A percentile compares a stretch with the other conserved stretches of the same genome.
Evolutionary conservation across 179 eudicot genomes (phyloP).

Genomic region (Gypsophila paniculata): DNA sequence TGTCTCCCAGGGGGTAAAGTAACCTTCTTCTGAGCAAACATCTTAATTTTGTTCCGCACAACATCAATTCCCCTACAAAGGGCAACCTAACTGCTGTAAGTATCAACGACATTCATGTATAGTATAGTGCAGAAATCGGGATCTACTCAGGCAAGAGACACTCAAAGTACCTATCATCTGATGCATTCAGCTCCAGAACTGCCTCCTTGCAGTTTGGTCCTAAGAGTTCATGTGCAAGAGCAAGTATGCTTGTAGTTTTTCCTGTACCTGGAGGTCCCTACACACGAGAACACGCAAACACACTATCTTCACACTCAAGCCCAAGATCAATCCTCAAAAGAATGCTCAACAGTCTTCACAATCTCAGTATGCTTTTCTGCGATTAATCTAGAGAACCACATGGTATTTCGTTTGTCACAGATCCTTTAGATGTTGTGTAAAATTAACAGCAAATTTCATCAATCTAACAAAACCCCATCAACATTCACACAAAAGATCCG

Average conservation of each 20-base stretch:
- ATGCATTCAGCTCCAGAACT: slow-evolving; percentile 88
- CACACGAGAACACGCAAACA: neutral
- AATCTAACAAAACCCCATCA: neutral
- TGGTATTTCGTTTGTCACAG: neutral
- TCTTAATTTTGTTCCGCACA: slow-evolving; percentile 93
- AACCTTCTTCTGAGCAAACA: slow-evolving; percentile 97
- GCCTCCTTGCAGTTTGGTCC: slow-evolving; percentile 82
- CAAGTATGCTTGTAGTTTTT: slow-evolving; percentile 87
- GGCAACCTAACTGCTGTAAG: neutral
- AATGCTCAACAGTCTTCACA: neutral
- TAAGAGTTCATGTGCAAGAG: slow-evolving; percentile 90
- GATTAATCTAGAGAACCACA: neutral
- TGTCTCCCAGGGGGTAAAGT: slow-evolving; percentile 87
- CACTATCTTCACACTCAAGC: neutral
- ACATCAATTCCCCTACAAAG: slow-evolving; percentile 77
- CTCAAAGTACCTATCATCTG: slow-evolving; percentile 67
- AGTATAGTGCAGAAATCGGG: neutral
- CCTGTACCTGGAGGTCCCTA: slow-evolving; percentile 99
- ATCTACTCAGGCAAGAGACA: neutral
- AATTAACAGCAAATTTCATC: no score
- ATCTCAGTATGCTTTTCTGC: neutral
- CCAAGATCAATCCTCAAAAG: neutral
- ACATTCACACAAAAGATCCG: neutral
- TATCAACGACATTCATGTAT: neutral
- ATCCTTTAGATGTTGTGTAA: neutral